A percentile compares a stretch with the other conserved stretches of the same genome.
Conservation (phyloP, 2,329 filamentous ascomycete genomes). For the Erysiphe pulchra region DNA sequence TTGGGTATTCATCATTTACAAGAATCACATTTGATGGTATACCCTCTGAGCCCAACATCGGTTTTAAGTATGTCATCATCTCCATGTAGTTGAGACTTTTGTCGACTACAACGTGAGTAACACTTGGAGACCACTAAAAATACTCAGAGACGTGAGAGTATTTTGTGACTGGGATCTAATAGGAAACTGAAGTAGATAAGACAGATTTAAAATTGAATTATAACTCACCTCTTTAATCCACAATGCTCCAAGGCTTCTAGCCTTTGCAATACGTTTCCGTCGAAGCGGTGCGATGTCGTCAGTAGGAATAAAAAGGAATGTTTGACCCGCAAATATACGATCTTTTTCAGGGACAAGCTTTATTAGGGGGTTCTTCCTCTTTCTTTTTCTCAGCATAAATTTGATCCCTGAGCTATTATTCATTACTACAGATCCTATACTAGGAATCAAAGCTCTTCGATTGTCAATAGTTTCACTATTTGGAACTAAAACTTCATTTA, state of each 20-base stretch:
- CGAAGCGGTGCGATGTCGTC: background rate
- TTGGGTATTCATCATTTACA: too few relatives aligned
- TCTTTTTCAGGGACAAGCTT: background rate
- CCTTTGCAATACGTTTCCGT: background rate
- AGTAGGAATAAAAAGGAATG: background rate
- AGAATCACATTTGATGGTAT: too few relatives aligned
- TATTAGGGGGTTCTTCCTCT: constrained; percentile 17
- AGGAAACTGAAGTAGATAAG: too few relatives aligned
- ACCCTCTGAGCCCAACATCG: too few relatives aligned
- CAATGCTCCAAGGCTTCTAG: background rate
- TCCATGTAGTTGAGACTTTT: constrained; percentile 21
- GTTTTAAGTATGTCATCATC: too few relatives aligned
- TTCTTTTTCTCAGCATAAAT: constrained; percentile 7
- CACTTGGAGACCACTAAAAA: constrained; percentile 18
- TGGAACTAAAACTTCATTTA: background rate
- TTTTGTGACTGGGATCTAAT: background rate
- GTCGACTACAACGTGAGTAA: constrained; percentile 67
- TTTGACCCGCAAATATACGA: background rate
- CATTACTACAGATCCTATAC: constrained; percentile 6
- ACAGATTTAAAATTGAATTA: too few relatives aligned
- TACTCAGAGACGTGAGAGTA: background rate
- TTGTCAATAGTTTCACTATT: background rate
- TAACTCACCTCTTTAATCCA: background rate
- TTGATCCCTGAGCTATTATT: constrained; percentile 9
- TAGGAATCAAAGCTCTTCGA: constrained; percentile 6